A percentile compares a stretch with the other conserved stretches of the same genome.
Evolutionary conservation across 306 rosid genomes (phyloP).

Genomic region (Rosa multiflora): DNA sequence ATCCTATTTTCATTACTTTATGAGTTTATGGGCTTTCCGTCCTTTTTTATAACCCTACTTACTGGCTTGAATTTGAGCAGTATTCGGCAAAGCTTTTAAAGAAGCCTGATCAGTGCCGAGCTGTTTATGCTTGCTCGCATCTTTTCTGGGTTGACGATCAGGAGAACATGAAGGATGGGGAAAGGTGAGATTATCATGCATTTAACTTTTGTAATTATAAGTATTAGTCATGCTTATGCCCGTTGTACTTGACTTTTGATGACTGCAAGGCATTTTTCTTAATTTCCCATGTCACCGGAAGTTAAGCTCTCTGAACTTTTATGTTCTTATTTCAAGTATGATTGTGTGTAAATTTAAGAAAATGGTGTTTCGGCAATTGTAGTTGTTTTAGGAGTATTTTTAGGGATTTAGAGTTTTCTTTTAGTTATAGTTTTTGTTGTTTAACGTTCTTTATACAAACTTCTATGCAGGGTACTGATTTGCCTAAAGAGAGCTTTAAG

Average conservation of each 20-base stretch:
- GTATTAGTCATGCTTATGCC: conserved; percentile 15
- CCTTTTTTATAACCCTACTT: conserved; percentile 17
- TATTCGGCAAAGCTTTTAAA: conserved; percentile 96
- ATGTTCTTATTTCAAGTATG: neutral
- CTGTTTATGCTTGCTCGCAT: conserved; percentile 90
- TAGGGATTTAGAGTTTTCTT: neutral
- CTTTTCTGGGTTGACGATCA: conserved; percentile 94
- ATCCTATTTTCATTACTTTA: conserved; percentile 19
- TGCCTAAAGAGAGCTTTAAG: conserved; percentile 91
- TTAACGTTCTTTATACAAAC: conserved; percentile 11
- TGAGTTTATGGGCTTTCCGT: neutral
- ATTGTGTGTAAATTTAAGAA: neutral
- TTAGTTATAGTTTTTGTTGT: neutral
- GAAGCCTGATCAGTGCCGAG: conserved; percentile 96
- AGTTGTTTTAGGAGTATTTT: neutral
- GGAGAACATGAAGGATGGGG: conserved; percentile 90
- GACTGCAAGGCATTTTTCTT: neutral
- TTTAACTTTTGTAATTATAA: neutral
- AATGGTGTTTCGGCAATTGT: neutral
- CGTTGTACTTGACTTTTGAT: neutral
- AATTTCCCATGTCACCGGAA: neutral
- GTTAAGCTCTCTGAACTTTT: neutral
- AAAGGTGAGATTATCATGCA: conserved; percentile 59
- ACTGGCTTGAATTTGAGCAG: conserved; percentile 36
- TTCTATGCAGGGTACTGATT: conserved; percentile 62